phyloP scores from a whole-genome alignment of 129 eudicot species.

The Flaveria brownii region DNA sequence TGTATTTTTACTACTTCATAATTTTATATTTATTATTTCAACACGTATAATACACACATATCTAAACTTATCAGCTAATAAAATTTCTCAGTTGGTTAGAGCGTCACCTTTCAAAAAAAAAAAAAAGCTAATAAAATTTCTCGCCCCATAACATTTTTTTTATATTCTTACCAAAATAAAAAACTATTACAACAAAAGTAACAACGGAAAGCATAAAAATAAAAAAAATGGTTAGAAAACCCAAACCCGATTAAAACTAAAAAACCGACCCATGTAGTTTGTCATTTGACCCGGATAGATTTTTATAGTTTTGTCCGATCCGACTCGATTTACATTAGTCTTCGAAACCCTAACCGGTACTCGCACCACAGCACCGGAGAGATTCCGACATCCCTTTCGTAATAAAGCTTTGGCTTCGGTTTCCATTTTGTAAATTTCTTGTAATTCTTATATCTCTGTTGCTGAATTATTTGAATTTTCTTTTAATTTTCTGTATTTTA shows the following conservation, averaged over 20 bases:
- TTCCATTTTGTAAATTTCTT: not conserved
- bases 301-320: constrained; percentile 12
- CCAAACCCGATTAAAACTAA: constrained; percentile 14
- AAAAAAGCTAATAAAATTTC: too few species aligned
- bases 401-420: constrained; percentile 4
- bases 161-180: too few species aligned
- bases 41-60: too few species aligned
- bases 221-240: not conserved
- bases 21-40: too few species aligned
- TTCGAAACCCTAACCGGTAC: constrained; percentile 32
- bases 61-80: too few species aligned
- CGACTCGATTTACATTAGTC: not conserved
- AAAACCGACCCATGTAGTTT: constrained; percentile 1
- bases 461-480: constrained; percentile 17
- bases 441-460: constrained; percentile 12
- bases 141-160: too few species aligned
- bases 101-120: too few species aligned
- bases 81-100: too few species aligned
- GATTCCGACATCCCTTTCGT: constrained; percentile 26
- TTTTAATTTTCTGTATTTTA: not conserved
- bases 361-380: constrained; percentile 8
- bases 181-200: too few species aligned
- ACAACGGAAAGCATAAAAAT: too few species aligned
- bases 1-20: too few species aligned
- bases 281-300: constrained; percentile 19